A percentile compares a stretch with the other conserved stretches of the same genome.
These are phyloP conservation scores for Triangularia verruculosa DNA, from an alignment of 2,329 filamentous ascomycete species.

Conservation along the genomic window DNA sequence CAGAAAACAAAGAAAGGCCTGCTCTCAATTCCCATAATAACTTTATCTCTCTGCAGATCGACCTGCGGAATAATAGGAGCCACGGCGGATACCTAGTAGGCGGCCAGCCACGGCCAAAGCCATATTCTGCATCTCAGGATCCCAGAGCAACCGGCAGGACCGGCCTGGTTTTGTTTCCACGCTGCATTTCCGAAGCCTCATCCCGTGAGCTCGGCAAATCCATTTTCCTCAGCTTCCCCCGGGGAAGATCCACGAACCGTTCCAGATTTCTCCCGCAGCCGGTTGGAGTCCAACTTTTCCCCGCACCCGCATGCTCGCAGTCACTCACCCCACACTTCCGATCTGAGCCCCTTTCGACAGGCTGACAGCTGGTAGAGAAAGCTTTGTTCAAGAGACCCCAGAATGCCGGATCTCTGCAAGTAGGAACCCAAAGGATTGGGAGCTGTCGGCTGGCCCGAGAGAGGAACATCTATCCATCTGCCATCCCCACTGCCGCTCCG, in stretches of 20 bases:
- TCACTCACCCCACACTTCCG: conserved; percentile 17
- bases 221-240: conserved; percentile 24
- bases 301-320: conserved; percentile 14
- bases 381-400: neutral
- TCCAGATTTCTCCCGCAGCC: conserved; percentile 1
- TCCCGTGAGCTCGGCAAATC: conserved; percentile 23
- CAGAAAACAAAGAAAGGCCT: neutral
- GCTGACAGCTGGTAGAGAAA: neutral
- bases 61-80: neutral
- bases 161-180: neutral
- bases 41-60: neutral
- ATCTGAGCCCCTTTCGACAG: neutral
- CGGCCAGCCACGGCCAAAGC: neutral
- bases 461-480: conserved; percentile 3
- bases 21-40: neutral
- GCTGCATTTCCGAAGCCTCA: neutral
- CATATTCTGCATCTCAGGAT: neutral
- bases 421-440: neutral
- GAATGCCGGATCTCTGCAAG: neutral
- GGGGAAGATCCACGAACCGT: conserved; percentile 1
- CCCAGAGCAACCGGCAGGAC: neutral
- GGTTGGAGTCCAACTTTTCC: conserved; percentile 16
- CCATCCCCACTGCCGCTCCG: conserved; percentile 8
- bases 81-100: neutral
- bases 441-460: conserved; percentile 2